These are phyloP conservation scores for Ramalina intermedia DNA, from an alignment of 495 filamentous ascomycete genomes.

Conservation along the genomic window DNA sequence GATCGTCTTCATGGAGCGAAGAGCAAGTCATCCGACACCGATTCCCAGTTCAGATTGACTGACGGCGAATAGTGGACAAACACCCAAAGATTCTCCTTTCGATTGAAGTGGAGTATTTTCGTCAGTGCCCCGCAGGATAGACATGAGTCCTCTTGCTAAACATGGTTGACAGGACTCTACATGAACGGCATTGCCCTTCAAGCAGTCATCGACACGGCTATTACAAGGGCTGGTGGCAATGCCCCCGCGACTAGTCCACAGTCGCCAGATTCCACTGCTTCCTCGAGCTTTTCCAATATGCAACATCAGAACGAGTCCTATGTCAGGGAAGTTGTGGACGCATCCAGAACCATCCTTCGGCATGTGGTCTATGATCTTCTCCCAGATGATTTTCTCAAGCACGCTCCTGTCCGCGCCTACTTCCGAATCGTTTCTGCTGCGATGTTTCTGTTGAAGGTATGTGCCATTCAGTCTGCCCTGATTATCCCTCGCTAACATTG, in stretches of 20 bases:
- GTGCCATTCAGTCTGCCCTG: neutral
- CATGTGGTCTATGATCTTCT: constrained; percentile 74
- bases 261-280: constrained; percentile 28
- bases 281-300: constrained; percentile 38
- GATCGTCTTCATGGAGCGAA: constrained; percentile 55
- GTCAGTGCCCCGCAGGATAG: constrained; percentile 25
- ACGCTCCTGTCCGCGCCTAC: constrained; percentile 84
- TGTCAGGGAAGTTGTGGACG: constrained; percentile 77
- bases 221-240: constrained; percentile 44
- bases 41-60: constrained; percentile 5
- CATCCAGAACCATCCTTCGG: constrained; percentile 66
- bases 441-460: constrained; percentile 77
- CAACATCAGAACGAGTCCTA: constrained; percentile 53
- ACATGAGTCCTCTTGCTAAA: constrained; percentile 10
- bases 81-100: constrained; percentile 71
- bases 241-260: constrained; percentile 25
- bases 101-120: constrained; percentile 82
- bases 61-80: constrained; percentile 40
- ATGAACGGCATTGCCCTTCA: constrained; percentile 87
- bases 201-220: constrained; percentile 88
- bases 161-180: constrained; percentile 42
- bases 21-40: constrained; percentile 16
- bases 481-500: constrained; percentile 4
- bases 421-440: constrained; percentile 89
- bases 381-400: constrained; percentile 71